phyloP scores from a whole-genome alignment of 1,284 basidiomycete species.

The Rhodofomes roseus region DNA sequence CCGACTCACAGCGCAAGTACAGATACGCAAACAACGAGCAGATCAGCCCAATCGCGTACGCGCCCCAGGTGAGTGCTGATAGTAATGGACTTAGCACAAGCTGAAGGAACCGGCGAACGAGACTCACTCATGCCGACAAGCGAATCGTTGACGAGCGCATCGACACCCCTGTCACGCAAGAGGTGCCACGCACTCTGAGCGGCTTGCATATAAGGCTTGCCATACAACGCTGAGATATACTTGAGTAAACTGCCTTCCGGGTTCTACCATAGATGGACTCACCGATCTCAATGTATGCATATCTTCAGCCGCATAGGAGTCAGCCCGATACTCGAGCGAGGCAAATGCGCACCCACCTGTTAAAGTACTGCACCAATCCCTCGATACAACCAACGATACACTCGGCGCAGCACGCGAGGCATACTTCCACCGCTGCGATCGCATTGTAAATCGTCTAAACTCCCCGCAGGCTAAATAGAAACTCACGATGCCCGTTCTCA shows the following conservation, averaged over 20 bases:
- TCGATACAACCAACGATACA: conserved; percentile 81
- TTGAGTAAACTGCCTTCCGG: neutral
- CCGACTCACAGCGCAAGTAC: conserved; percentile 73
- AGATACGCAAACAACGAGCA: conserved; percentile 80
- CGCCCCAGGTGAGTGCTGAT: conserved; percentile 72
- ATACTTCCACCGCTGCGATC: conserved; percentile 58
- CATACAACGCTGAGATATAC: conserved; percentile 63
- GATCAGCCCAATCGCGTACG: conserved; percentile 74
- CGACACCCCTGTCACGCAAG: conserved; percentile 82
- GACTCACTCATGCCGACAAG: conserved; percentile 75
- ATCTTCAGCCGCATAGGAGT: conserved; percentile 34
- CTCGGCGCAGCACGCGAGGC: conserved; percentile 76
- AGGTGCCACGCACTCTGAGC: conserved; percentile 90
- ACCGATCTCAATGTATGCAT: conserved; percentile 83
- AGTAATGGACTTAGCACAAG: no score
- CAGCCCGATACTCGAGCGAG: neutral
- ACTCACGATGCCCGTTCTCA: conserved; percentile 70
- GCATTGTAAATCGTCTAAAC: neutral
- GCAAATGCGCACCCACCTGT: conserved; percentile 45
- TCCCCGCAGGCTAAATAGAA: neutral
- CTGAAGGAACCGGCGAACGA: conserved; percentile 30
- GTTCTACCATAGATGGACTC: conserved; percentile 7
- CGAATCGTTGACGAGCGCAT: conserved; percentile 83
- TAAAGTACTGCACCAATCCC: conserved; percentile 76
- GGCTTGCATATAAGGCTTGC: conserved; percentile 83